Evolutionary conservation across 495 filamentous ascomycete species (phyloP).

Genomic region (Penicillium bovifimosum): DNA sequence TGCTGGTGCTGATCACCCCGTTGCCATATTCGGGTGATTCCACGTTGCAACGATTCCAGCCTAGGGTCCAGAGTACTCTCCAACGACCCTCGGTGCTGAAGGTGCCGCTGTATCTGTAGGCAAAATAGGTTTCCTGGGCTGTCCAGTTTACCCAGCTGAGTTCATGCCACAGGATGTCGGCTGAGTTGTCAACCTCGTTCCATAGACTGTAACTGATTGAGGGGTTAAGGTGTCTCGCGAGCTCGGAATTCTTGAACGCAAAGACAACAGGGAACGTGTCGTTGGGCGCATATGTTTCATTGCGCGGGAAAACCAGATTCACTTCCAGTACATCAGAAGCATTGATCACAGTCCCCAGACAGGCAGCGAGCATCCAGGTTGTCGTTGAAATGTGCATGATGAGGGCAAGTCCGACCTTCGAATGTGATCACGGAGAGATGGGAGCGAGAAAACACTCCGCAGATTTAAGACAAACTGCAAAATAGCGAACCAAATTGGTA

Average conservation of each 20-base stretch:
- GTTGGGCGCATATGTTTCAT: neutral
- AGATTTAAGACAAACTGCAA: neutral
- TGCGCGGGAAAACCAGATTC: neutral
- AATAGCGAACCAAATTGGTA: neutral
- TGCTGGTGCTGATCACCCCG: slow-evolving; percentile 1
- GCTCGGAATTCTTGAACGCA: neutral
- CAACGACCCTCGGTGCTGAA: neutral
- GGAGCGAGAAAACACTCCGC: neutral
- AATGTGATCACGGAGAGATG: neutral
- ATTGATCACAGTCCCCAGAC: neutral
- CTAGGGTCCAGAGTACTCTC: slow-evolving; percentile 15
- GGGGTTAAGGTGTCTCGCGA: neutral
- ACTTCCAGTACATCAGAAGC: neutral
- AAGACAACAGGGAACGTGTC: neutral
- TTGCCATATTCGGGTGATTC: neutral
- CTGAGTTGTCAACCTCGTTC: neutral
- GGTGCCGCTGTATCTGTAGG: neutral
- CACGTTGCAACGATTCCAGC: slow-evolving; percentile 11
- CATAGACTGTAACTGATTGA: neutral
- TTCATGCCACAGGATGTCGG: neutral
- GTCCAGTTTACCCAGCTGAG: slow-evolving; percentile 8
- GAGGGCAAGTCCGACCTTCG: neutral
- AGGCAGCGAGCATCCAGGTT: neutral
- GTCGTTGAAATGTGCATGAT: neutral
- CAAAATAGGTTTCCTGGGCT: slow-evolving; percentile 20